Percentiles rank a stretch among this genome's conserved stretches.
These are phyloP conservation scores for Kurtzmaniella natalensis DNA, from an alignment of 1,139 yeast species.

Conservation along the genomic window DNA sequence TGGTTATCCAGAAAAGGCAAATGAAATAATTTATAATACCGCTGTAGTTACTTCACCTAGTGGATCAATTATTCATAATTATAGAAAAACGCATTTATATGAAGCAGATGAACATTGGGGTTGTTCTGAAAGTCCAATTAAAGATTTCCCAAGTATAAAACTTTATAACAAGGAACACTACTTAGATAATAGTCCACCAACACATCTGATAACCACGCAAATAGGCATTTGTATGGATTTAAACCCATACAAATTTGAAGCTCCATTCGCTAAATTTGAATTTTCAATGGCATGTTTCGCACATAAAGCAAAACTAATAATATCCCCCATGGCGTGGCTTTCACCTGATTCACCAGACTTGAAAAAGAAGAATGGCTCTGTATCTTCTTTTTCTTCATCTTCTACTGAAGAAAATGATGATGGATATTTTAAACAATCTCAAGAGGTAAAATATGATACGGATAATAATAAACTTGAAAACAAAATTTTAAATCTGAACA, in stretches of 20 bases:
- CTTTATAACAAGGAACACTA: slow-evolving; percentile 31
- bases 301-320: slow-evolving; percentile 48
- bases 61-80: slow-evolving; percentile 61
- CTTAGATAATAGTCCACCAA: slow-evolving; percentile 7
- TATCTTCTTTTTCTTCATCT: slow-evolving; percentile 11
- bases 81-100: slow-evolving; percentile 74
- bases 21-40: slow-evolving; percentile 56
- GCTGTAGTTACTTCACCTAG: slow-evolving; percentile 59
- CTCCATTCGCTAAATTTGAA: slow-evolving; percentile 74
- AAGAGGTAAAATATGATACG: slow-evolving; percentile 1
- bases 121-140: slow-evolving; percentile 59
- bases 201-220: slow-evolving; percentile 32
- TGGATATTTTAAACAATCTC: not conserved
- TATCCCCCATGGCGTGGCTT: slow-evolving; percentile 91
- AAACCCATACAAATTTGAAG: slow-evolving; percentile 79
- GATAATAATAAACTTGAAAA: not conserved
- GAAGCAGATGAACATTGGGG: slow-evolving; percentile 84
- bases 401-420: not conserved
- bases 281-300: slow-evolving; percentile 54
- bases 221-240: slow-evolving; percentile 96
- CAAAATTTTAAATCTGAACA: not conserved
- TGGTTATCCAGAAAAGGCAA: slow-evolving; percentile 70
- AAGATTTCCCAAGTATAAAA: slow-evolving; percentile 38
- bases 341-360: slow-evolving; percentile 53
- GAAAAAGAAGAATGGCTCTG: slow-evolving; percentile 28